Evolutionary conservation across 257 asterid species (phyloP).

Genomic region (Solanum habrochaites): DNA sequence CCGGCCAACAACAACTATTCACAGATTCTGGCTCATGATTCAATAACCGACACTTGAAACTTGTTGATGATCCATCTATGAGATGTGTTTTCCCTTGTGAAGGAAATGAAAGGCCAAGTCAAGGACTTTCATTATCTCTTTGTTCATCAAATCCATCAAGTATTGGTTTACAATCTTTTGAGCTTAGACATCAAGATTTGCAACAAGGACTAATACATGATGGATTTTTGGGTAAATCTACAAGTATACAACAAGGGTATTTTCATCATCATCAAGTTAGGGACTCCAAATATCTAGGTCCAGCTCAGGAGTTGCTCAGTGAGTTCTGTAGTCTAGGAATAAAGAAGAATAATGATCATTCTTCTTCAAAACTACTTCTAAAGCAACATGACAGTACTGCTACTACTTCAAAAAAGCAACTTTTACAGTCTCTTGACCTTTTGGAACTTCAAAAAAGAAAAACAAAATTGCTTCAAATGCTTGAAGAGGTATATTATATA

Average conservation of each 20-base stretch:
- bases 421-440: conserved; percentile 56
- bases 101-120: conserved; percentile 74
- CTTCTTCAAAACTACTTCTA: background rate
- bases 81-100: conserved; percentile 62
- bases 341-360: conserved; percentile 10
- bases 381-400: conserved; percentile 26
- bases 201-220: conserved; percentile 15
- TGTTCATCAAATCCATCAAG: conserved; percentile 48
- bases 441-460: conserved; percentile 69
- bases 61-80: conserved; percentile 36
- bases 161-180: conserved; percentile 57
- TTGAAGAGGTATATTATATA: conserved; percentile 48
- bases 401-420: conserved; percentile 22
- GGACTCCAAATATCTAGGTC: conserved; percentile 44
- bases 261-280: conserved; percentile 19
- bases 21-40: conserved; percentile 18
- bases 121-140: conserved; percentile 77
- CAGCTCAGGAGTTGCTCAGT: conserved; percentile 60
- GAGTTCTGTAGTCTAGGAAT: conserved; percentile 67
- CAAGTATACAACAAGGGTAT: background rate
- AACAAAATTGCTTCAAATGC: conserved; percentile 63
- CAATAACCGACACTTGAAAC: conserved; percentile 16
- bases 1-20: background rate
- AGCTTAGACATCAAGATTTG: conserved; percentile 25
- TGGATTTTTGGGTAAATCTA: conserved; percentile 18